These are phyloP conservation scores for Cadophora malorum DNA, from an alignment of 2,329 filamentous ascomycete genomes.

Conservation along the genomic window DNA sequence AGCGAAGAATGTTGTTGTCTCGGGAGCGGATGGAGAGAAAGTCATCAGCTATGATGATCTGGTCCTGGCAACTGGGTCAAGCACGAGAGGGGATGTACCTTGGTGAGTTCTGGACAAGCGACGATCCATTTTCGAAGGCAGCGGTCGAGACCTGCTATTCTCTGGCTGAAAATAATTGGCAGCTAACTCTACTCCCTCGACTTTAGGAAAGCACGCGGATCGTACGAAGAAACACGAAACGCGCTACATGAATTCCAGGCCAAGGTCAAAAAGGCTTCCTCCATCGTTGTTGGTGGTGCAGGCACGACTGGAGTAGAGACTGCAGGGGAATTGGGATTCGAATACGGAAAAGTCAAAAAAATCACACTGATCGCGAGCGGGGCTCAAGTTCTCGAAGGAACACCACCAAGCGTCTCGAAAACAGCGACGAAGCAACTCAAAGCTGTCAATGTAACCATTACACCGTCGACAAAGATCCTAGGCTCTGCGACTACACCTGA, in stretches of 20 bases:
- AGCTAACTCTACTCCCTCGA: background rate
- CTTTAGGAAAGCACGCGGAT: constrained; percentile 51
- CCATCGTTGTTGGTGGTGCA: constrained; percentile 45
- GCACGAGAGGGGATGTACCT: constrained; percentile 52
- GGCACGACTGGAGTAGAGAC: constrained; percentile 47
- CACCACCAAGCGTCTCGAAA: constrained; percentile 36
- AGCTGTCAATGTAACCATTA: constrained; percentile 59
- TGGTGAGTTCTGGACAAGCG: constrained; percentile 42
- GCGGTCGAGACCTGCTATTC: background rate
- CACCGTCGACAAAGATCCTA: constrained; percentile 51
- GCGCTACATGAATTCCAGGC: constrained; percentile 38
- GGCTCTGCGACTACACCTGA: constrained; percentile 47
- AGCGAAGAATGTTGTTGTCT: constrained; percentile 52
- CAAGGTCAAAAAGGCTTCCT: constrained; percentile 37
- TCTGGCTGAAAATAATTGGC: too few relatives aligned
- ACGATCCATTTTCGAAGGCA: background rate
- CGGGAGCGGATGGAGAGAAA: constrained; percentile 44
- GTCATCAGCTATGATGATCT: constrained; percentile 57
- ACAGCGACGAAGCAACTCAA: constrained; percentile 51
- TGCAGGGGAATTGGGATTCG: constrained; percentile 39
- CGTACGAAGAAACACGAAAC: constrained; percentile 45
- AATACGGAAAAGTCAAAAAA: constrained; percentile 40
- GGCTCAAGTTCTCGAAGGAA: constrained; percentile 42
- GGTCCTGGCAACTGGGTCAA: constrained; percentile 61
- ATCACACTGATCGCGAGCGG: constrained; percentile 41